Evolutionary conservation across 1,284 basidiomycete species (phyloP), one percentile per base, ranked within the genome.

Genomic region (Naganishia sp.): DNA sequence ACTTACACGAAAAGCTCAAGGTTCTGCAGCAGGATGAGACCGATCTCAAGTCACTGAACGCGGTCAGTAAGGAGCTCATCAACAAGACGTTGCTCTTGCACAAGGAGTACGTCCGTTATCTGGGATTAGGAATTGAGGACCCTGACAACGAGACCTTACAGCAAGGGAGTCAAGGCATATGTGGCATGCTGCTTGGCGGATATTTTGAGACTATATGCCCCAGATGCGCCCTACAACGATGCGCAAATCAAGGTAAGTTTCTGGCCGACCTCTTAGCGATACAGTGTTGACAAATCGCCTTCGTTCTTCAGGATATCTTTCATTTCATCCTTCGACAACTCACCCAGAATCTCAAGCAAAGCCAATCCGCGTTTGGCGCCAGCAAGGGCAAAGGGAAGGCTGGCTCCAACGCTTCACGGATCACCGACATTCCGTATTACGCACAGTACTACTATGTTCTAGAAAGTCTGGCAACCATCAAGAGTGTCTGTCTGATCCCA

Each of bases 181-280:
- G 87, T 90, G 6, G 94, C 93, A 0, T 96, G 93, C 79, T 98
- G 94, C 80, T 84, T 99, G 21, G 93, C 94, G 1, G 94, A 99
- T 78, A 83, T 98, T 67, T 86, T 99, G 57, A 82, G 93, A 43
- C 84, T 99, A 53, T 97, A 94, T 77, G 96, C 96, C 0, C 96
- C 96, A 1, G 92, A 98, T 75, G 95, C 96, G 35, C 96, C 96
- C 11, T 99, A 95, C 77, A 94, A 88, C 3, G 87, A 88, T 56
- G 80, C 84, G 54, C 91, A 98, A 77, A 86, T 98, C 46, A 79
- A 81, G 69, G 83, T 83, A 65, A 68, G 78, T 70, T 25, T 21
- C 17, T 10, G 10, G 15, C 23, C 42, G 9, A 39, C 55, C 42
- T 21, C 11, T 52, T 39, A 10, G 53, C 23, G 11, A 11, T 39